phyloP scores from a whole-genome alignment of 768 basidiomycete genomes.

The Lyophyllum decastes region DNA sequence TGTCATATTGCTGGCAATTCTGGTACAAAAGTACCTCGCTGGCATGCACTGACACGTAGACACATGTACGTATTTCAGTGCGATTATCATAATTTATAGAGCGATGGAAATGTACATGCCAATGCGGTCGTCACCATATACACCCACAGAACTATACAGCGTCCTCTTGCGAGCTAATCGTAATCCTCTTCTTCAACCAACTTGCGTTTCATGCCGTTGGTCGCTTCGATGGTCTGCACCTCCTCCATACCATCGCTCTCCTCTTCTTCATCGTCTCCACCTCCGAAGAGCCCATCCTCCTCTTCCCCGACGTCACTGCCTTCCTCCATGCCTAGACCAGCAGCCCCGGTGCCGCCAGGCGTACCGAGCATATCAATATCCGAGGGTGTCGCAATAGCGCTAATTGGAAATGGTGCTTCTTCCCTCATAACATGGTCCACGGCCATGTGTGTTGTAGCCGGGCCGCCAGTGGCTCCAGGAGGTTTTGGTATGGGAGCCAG shows the following conservation, averaged over 20 bases:
- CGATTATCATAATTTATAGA: conserved; percentile 12
- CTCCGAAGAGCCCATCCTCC: conserved; percentile 77
- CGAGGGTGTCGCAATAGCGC: conserved; percentile 63
- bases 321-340: conserved; percentile 45
- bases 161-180: conserved; percentile 44
- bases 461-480: conserved; percentile 23
- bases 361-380: conserved; percentile 67
- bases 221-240: conserved; percentile 49
- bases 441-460: conserved; percentile 29
- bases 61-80: neutral
- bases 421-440: conserved; percentile 39
- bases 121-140: conserved; percentile 13
- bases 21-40: conserved; percentile 29
- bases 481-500: conserved; percentile 51
- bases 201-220: conserved; percentile 75
- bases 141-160: conserved; percentile 14
- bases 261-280: conserved; percentile 72
- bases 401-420: conserved; percentile 59
- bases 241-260: conserved; percentile 87
- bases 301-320: conserved; percentile 76
- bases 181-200: conserved; percentile 88
- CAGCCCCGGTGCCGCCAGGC: conserved; percentile 35
- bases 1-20: conserved; percentile 42
- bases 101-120: conserved; percentile 7
- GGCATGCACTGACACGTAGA: conserved; percentile 13